Base-by-base conservation (phyloP, 2,329 filamentous ascomycete genomes). In the Fusarium heterosporum region DNA sequence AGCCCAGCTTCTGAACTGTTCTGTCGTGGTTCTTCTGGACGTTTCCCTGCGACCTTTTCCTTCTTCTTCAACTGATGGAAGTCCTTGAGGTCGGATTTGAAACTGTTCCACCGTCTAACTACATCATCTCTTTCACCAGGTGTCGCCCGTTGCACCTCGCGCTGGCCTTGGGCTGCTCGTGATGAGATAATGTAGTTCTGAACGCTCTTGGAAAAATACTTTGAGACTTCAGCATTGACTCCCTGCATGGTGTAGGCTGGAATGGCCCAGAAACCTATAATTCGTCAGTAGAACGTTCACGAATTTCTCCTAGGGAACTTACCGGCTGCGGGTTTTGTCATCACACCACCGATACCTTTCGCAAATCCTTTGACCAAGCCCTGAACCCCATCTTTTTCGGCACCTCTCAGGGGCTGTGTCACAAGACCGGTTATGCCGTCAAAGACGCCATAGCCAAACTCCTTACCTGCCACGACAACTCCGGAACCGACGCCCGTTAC, bases 241-340 rank as follows among this genome's bases (percentile, higher is more conserved):
- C 93, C 93, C 75, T 94, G 92, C 83, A 94, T 90, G 5, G 92
- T 86, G 73, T 96, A 96, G 7, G 90, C 93, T 0, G 93, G 92
- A 6, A 96, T 78, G 2, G 87, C 87, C 86, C 88, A 92, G 16
- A 91, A 76, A 8, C 85, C 88, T 59, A 26, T 38, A 13, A 42
- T 16, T 16, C 39, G 14, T 53, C 29, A 60, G 61, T 8, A 53
- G 16, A 14, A 8, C 3, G 22, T 22, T 22, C 17, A 11, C 14
- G 8, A 38, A 22, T 5, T 3, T 11, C 13, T 42, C 34, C 12
- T 1, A 17, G 14, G 4, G 19, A 53, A 78, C 85, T 78, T 77
- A 89, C 89, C 93, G 60, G 92, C 92, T 56, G 89, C 87, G n/a
- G 93, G 91, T 75, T 97, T 97, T 19, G 96, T 79, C 2, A 96